A percentile compares a stretch with the other conserved stretches of the same genome.
Conservation (phyloP, 2,329 filamentous ascomycete species). For the Myriangium duriaei region DNA sequence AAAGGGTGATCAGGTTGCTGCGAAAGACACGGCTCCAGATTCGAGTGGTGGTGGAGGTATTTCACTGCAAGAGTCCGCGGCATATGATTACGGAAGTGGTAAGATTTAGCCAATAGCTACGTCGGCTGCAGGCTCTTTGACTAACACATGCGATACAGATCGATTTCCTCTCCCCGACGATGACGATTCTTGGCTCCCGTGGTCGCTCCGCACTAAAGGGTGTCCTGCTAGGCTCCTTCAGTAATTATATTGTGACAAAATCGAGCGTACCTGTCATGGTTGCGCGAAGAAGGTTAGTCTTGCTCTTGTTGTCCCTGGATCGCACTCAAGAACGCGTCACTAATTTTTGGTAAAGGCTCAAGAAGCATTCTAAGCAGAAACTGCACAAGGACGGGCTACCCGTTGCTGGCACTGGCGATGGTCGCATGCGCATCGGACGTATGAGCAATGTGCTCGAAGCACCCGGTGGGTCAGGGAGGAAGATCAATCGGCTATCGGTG, state of each 20-base stretch:
- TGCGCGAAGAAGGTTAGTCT: slow-evolving; percentile 51
- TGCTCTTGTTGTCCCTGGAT: not conserved
- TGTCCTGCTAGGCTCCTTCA: slow-evolving; percentile 89
- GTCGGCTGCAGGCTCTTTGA: slow-evolving; percentile 8
- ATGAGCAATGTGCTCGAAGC: slow-evolving; percentile 14
- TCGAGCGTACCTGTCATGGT: slow-evolving; percentile 98
- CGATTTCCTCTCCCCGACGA: slow-evolving; percentile 77
- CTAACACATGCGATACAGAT: slow-evolving; percentile 40
- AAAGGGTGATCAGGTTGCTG: slow-evolving; percentile 71
- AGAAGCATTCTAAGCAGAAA: slow-evolving; percentile 13
- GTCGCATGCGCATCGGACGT: slow-evolving; percentile 12
- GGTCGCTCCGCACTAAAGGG: slow-evolving; percentile 88
- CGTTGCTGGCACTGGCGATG: slow-evolving; percentile 12
- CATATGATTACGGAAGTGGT: slow-evolving; percentile 89
- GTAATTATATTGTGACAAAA: slow-evolving; percentile 94
- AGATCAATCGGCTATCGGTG: slow-evolving; percentile 12
- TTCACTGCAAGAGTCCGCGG: slow-evolving; percentile 96
- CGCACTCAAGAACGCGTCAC: not conserved
- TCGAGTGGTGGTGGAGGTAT: slow-evolving; percentile 84
- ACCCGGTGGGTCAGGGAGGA: slow-evolving; percentile 8
- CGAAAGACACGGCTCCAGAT: slow-evolving; percentile 89
- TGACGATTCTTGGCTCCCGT: slow-evolving; percentile 85
- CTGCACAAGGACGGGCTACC: slow-evolving; percentile 14
- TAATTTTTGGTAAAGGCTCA: slow-evolving; percentile 10
- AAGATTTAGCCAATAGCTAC: slow-evolving; percentile 23